Evolutionary conservation across 495 filamentous ascomycete species (phyloP), one percentile per base, ranked within the genome.

Genomic region (Xylaria scruposa): DNA sequence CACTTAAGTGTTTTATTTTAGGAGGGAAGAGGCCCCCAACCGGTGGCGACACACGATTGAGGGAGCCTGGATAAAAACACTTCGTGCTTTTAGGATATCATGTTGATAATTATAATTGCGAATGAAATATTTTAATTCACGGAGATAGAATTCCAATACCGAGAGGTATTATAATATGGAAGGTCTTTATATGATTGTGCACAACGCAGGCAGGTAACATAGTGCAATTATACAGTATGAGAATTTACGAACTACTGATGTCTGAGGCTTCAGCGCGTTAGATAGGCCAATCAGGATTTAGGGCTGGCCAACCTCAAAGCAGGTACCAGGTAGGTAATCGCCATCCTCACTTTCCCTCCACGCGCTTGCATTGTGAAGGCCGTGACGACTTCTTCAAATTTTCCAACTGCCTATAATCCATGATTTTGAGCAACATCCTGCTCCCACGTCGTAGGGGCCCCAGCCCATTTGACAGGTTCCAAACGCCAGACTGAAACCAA

Each of bases 261-360:
- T n/a, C 19, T 5, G n/a, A 40, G 21, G 62, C 47, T 29, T 58
- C 36, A 44, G 53, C 51, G 53, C 67, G 36, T 60, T 26, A 58
- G 38, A 38, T 5, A 47, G 60, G 64, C 65, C 65, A 67, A 67
- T 67, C 65, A 44, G 36, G 36, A 42, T 56, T 44, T 29, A 42
- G 46, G 5, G 10, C 26, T 38, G 61, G 40, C 21, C 42, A 9
- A 15, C 63, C 31, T 67, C 29, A 36, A 21, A 33, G 6, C 29
- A 8, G 38, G 31, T 31, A 9, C 31, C 38, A 5, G 61, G 61
- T 2, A 5, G 61, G 61, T 2, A 64, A 24, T 26, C 4, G 61
- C 61, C 40, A 29, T 64, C 29, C 61, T 29, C 61, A 47, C 21
- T 47, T 46, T 7, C 61, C 40, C 12, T 31, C 40, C 2, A 64